Base-by-base conservation (phyloP, 108 stramenopile genomes). In the Cyclostephanos invisitatus region DNA sequence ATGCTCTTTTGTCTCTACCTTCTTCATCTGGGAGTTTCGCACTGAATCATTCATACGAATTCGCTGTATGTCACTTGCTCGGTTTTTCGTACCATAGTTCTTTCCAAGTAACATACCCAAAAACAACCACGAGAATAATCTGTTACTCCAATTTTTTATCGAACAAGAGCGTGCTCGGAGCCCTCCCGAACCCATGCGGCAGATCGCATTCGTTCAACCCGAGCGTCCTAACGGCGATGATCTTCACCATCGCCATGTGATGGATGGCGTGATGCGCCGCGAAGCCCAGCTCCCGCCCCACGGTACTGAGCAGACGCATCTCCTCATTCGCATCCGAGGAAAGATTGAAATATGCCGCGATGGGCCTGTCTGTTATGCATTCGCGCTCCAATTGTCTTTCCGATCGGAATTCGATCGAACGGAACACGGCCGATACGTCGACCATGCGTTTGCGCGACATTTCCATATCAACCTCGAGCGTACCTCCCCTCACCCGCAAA, bases 191-290 rank as follows among this genome's bases (percentile, higher is more conserved):
- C 35, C 82, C 90, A 11, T 68, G 29, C 1, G 91, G 85, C 25
- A 95, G 62, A 11, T 88, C 84, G 32, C 75, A 35, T 20, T 77
- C 65, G 28, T 78, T 59, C 27, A 94, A 21, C 36, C 77, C 80
- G 15, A 84, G 37, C 21, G 81, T 75, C 11, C 84, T 49, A 24
- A 82, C 21, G 32, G 90, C 84, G 76, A 95, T 92, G 35, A 96
- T 86, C 62, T 86, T 88, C 21, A 95, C 87, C 92, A 95, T 87
- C 44, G 94, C 93, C 86, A 94, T 75, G 76, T 97, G 97, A 85
- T 97, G 97, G 56, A 95, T 91, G 3, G 89, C 90, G 70, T 97
- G 97, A 75, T 97, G 97, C 8, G 91, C 94, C 5, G 77, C 84
- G 83, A 97, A 97, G 12, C 88, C 92, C 17, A 97, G 68, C 70